Percentiles rank a stretch among this genome's conserved stretches.
phyloP scores from a whole-genome alignment of 345 rosid species.

The Odontarrhena argentea region DNA sequence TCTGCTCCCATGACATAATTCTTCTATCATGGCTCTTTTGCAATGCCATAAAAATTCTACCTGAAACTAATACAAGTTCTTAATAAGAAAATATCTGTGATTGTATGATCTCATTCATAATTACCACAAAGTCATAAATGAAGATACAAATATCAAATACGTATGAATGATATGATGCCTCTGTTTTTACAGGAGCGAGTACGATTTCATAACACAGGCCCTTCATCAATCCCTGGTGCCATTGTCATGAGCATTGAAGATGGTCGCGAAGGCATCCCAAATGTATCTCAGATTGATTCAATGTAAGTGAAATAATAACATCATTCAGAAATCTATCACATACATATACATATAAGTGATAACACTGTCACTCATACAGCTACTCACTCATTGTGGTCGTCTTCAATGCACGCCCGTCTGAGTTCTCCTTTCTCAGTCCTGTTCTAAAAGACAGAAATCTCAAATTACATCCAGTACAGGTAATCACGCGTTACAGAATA shows the following conservation, averaged over 20 bases:
- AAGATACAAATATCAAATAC: not conserved
- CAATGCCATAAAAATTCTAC: conserved; percentile 1
- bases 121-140: conserved; percentile 15
- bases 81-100: conserved; percentile 6
- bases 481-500: conserved; percentile 13
- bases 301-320: conserved; percentile 48
- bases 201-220: conserved; percentile 74
- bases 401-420: conserved; percentile 67
- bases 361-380: conserved; percentile 43
- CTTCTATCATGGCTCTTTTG: not conserved
- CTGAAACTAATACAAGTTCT: conserved; percentile 2
- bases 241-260: conserved; percentile 92
- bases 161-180: conserved; percentile 9
- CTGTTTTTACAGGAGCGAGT: conserved; percentile 56
- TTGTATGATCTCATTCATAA: conserved; percentile 15
- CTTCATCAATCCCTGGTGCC: conserved; percentile 71
- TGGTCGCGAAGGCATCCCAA: conserved; percentile 60
- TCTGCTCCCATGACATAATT: conserved; percentile 2
- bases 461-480: conserved; percentile 82
- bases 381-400: conserved; percentile 68
- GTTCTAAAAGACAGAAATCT: conserved; percentile 52
- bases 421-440: conserved; percentile 55
- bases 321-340: not conserved
- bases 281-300: conserved; percentile 71
- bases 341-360: not conserved